Conservation (phyloP, 2,329 filamentous ascomycete species). For the Nemania bipapillata region DNA sequence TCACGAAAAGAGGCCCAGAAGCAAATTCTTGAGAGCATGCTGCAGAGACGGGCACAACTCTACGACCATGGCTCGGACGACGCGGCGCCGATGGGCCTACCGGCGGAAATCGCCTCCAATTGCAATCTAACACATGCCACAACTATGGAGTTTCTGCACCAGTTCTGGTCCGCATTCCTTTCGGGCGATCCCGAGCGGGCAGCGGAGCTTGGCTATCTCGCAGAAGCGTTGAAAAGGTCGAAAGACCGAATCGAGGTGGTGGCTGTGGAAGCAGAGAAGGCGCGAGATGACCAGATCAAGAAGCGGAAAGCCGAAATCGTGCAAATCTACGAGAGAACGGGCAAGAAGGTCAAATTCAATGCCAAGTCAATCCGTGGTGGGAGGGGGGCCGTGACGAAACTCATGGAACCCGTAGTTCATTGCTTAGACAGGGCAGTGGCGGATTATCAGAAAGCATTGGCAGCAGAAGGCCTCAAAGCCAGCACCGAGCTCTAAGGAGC, state of each 20-base stretch:
- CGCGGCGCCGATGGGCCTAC: conserved; percentile 65
- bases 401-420: conserved; percentile 78
- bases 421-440: conserved; percentile 75
- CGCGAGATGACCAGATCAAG: conserved; percentile 74
- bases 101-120: conserved; percentile 67
- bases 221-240: conserved; percentile 82
- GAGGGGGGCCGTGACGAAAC: conserved; percentile 75
- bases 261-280: conserved; percentile 79
- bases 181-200: conserved; percentile 86
- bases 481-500: conserved; percentile 57
- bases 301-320: conserved; percentile 75
- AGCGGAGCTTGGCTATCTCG: conserved; percentile 80
- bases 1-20: conserved; percentile 72
- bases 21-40: conserved; percentile 73
- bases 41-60: conserved; percentile 69
- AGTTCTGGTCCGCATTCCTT: conserved; percentile 93
- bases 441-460: conserved; percentile 77
- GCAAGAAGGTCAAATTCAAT: conserved; percentile 77
- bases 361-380: conserved; percentile 77
- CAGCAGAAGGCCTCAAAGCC: conserved; percentile 67
- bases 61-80: conserved; percentile 62
- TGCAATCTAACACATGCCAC: conserved; percentile 84
- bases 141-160: conserved; percentile 93
- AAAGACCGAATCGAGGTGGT: conserved; percentile 82
- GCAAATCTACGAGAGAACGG: conserved; percentile 75